Base-by-base conservation (phyloP, 371 early-diverging fungal species). In the Mortierella sp. region DNA sequence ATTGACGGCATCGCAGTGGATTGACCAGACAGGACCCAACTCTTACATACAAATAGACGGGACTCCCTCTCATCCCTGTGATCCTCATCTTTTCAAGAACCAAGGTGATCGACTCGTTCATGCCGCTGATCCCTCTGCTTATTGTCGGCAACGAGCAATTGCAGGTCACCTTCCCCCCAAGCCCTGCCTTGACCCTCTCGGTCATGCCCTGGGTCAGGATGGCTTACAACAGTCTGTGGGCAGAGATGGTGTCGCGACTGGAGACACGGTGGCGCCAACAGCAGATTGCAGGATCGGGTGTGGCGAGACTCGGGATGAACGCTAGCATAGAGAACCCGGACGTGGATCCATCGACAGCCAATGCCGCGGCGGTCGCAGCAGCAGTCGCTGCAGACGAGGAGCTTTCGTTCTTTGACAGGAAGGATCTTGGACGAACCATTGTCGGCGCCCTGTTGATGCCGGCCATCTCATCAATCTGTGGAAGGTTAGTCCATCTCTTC, bases 121-220 rank as follows among this genome's bases (percentile, higher is more conserved):
- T 91, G 89, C 90, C 90, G 22, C 76, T 91, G 52, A 78, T 88
- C 31, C 89, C 89, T 55, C 73, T 89, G 31, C 73, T 89, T 14
- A 85, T 90, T 24, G 70, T 88, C 7, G 83, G 85, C 47, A 85
- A 80, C 43, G 85, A 88, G 40, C 86, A 88, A 50, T 75, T 91
- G 24, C 79, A 79, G 43, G 72, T 90, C 26, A 85, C 85, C 19
- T 90, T 89, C 87, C 91, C 90, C 11, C 91, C 90, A 37, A 86
- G 87, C 10, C 91, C 91, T 0, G 87, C 90, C 22, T 71, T 90
- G 31, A 86, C 88, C 1, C 77, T 91, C 31, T 87, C 90, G 0
- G 77, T 89, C n/a, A 84, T 92, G 76, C 92, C 92, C 39, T 91
- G 91, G 91, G 68, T 89, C 34, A 90, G 90, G 73, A 79, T 90